Evolutionary conservation across 331 rosid genomes (phyloP), one percentile per base, ranked within the genome.

Genomic region (Pyrus hybrid): DNA sequence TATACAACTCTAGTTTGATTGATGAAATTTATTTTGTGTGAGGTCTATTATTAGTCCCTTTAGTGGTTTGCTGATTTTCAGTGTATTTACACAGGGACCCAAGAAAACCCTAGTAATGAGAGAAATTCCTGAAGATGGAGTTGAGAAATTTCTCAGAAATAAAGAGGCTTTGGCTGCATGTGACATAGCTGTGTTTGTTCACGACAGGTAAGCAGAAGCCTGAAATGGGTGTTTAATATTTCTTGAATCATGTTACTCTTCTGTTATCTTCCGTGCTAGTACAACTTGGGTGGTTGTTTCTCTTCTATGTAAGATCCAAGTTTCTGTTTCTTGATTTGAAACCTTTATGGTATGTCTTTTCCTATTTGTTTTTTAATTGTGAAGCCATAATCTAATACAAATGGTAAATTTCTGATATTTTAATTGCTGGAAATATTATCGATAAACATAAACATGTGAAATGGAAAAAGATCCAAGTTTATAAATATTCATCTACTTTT

Each of bases 101-200:
- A 87, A 84, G 79, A 95, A 87, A 75, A 89, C 86, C 70, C 85
- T 95, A 75, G 90, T 90, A 53, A 76, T 95, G 80, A 86, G 90
- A 83, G 99, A 95, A 82, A 90, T 95, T 75, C 91, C 99, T 25
- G 96, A 90, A 90, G 92, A 87, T 77, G 93, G 91, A 65, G 92
- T 92, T 51, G 54, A 61, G 57, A 90, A 72, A 77, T 61, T 95
- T 76, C 77, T 95, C 75, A 84, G 89, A 74, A 85, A 79, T 74
- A 95, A 90, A 85, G 99, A 90, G 78, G 88, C 97, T 81, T 83
- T 95, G 89, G 97, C 99, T 75, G 87, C 91, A 23, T 92, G 97
- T 79, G 99, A 90, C 77, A 84, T 95, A 54, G 98, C 98, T 35
- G 85, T 92, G 80, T 92, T 95, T 84, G 93, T 91, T 81, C 91